Percentiles rank a stretch among this genome's conserved stretches.
Evolutionary conservation across 73 alveolate species (phyloP).

Genomic region (Tetrahymena elliotti): DNA sequence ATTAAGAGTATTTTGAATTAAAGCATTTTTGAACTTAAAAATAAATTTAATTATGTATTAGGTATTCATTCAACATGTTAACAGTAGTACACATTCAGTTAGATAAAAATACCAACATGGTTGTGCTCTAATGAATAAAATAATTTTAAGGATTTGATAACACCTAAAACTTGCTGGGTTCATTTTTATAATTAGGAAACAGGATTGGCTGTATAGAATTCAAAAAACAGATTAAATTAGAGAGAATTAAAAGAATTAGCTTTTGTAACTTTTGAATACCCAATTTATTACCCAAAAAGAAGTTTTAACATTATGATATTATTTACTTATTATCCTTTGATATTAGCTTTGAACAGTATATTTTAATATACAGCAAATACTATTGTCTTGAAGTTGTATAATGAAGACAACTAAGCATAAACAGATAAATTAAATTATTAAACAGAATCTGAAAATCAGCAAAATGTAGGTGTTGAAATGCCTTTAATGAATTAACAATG

Average conservation of each 20-base stretch:
- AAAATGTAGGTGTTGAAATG: neutral
- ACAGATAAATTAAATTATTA: neutral
- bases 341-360: neutral
- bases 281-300: neutral
- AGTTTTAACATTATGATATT: neutral
- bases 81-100: neutral
- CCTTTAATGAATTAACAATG: neutral
- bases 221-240: neutral
- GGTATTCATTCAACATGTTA: neutral
- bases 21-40: neutral
- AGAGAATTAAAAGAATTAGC: neutral
- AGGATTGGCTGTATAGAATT: neutral
- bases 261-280: neutral
- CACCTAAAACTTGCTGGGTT: neutral
- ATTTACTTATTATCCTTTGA: neutral
- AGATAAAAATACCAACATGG: neutral
- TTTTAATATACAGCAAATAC: neutral
- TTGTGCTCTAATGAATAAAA: neutral
- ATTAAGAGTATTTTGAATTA: too few species aligned
- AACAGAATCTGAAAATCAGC: neutral
- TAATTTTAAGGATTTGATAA: neutral
- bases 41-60: neutral
- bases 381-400: neutral
- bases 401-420: neutral
- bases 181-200: neutral